Evolutionary conservation across 2,329 filamentous ascomycete genomes (phyloP), one percentile per base, ranked within the genome.

Genomic region (Cladosporium oxysporum): DNA sequence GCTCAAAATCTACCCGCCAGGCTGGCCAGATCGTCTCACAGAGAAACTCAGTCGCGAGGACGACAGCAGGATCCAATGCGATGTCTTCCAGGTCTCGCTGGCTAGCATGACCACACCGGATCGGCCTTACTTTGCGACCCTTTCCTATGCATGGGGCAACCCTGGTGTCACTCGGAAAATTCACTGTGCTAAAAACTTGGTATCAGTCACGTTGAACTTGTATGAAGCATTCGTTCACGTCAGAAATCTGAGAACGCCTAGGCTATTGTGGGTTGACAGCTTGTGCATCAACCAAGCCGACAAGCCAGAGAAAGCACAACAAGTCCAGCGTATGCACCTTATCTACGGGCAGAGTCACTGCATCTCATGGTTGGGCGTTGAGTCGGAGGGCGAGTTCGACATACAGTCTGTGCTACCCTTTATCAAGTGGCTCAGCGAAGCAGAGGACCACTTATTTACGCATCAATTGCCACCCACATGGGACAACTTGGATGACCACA

Each of bases 261-360:
- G 58, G 29, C 10, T 47, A 14, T 31, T 58, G 21, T 66, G 64
- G 64, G 53, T 66, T 53, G 64, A 66, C 37, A 35, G 41, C 14
- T 41, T 66, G n/a, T 66, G 64, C 41, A 66, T 66, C 29, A 33
- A 66, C 8, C 64, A 66, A 47, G n/a, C 33, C 23, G 52, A 66
- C 10, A 31, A 23, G 18, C 26, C 1, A 21, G 58, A 66, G 29
- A 37, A 49, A 18, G 58, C 18, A 5, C 49, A 55, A 53, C 64
- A 66, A 62, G 64, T 66, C 35, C 44, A 66, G 28, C 41, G 37
- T 8, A 66, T 66, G 64, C 37, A 44, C 31, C 44, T 23, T 23
- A 63, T 53, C 44, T 66, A 52, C 23, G 49, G 49, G 12, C 23
- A 52, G 12, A 52, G 49, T 26, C 49, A 52, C 28, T 52, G 49